Evolutionary conservation across 2,329 filamentous ascomycete species (phyloP).

Genomic region (Mariannaea sp.): DNA sequence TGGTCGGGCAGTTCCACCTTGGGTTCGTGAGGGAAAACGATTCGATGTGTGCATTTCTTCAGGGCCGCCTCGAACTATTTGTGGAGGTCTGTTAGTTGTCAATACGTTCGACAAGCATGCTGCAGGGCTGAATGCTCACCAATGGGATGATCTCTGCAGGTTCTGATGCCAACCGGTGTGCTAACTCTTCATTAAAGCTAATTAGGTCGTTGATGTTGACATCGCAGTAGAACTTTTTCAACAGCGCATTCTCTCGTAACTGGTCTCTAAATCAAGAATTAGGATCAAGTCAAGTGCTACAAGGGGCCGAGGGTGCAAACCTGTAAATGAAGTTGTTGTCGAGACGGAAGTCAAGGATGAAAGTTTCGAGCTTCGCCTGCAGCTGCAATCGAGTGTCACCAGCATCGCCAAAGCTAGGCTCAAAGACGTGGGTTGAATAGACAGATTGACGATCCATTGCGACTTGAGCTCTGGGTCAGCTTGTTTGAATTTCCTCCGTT

Average conservation of each 20-base stretch:
- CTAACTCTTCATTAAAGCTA: slow-evolving; percentile 93
- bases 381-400: slow-evolving; percentile 73
- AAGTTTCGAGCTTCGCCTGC: slow-evolving; percentile 82
- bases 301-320: slow-evolving; percentile 51
- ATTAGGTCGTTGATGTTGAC: slow-evolving; percentile 95
- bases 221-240: slow-evolving; percentile 95
- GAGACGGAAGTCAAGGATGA: slow-evolving; percentile 90
- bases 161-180: slow-evolving; percentile 85
- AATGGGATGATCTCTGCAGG: slow-evolving; percentile 92
- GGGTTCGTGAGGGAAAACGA: slow-evolving; percentile 79
- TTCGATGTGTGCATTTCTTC: slow-evolving; percentile 88
- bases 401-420: slow-evolving; percentile 66
- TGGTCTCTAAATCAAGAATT: slow-evolving; percentile 72
- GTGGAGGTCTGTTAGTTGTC: slow-evolving; percentile 11
- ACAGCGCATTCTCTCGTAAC: slow-evolving; percentile 88
- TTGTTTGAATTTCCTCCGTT: slow-evolving; percentile 10
- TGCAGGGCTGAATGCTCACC: slow-evolving; percentile 53
- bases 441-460: slow-evolving; percentile 86
- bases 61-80: slow-evolving; percentile 85
- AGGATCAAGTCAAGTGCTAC: slow-evolving; percentile 2
- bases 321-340: slow-evolving; percentile 96
- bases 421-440: slow-evolving; percentile 83
- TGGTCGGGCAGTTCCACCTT: slow-evolving; percentile 80
- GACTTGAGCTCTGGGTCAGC: slow-evolving; percentile 10
- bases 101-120: background rate